phyloP scores from a whole-genome alignment of 768 basidiomycete species.

The Tubosaeta sp. region DNA sequence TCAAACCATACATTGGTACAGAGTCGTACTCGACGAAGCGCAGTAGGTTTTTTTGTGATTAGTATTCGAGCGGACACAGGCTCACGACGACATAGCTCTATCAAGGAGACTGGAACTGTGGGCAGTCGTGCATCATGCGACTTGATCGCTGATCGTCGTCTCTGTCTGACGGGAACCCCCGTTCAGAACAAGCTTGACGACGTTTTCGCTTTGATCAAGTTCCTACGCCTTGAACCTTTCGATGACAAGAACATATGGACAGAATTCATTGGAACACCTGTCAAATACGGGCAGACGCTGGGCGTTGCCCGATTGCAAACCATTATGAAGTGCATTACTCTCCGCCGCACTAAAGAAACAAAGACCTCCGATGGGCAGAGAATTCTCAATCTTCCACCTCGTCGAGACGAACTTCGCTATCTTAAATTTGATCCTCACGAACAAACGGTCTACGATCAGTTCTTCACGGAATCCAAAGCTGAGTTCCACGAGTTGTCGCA shows the following conservation, averaged over 20 bases:
- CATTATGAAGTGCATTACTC: slow-evolving; percentile 94
- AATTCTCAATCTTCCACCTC: slow-evolving; percentile 85
- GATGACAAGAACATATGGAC: slow-evolving; percentile 94
- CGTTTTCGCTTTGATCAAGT: slow-evolving; percentile 95
- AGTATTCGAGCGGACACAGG: not conserved
- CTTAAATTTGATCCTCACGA: slow-evolving; percentile 84
- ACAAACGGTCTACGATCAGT: slow-evolving; percentile 79
- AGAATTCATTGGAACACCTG: slow-evolving; percentile 86
- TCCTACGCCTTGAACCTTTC: slow-evolving; percentile 85
- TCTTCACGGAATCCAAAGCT: slow-evolving; percentile 86
- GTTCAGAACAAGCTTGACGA: slow-evolving; percentile 99
- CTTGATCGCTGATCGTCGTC: slow-evolving; percentile 85
- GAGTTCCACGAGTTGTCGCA: slow-evolving; percentile 84
- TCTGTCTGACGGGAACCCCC: slow-evolving; percentile 96
- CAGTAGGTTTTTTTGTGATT: slow-evolving; percentile 65
- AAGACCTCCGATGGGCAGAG: slow-evolving; percentile 73
- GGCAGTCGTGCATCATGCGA: slow-evolving; percentile 95
- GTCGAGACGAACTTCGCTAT: slow-evolving; percentile 82
- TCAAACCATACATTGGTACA: slow-evolving; percentile 95
- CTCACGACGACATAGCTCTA: slow-evolving; percentile 55
- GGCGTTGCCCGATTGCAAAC: slow-evolving; percentile 93
- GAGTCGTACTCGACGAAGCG: slow-evolving; percentile 90
- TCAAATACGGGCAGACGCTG: slow-evolving; percentile 85
- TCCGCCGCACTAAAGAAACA: slow-evolving; percentile 94
- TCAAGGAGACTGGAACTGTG: slow-evolving; percentile 94